Evolutionary conservation across 495 filamentous ascomycete genomes (phyloP), one percentile per base, ranked within the genome.

Genomic region (Lichina pygmaea): DNA sequence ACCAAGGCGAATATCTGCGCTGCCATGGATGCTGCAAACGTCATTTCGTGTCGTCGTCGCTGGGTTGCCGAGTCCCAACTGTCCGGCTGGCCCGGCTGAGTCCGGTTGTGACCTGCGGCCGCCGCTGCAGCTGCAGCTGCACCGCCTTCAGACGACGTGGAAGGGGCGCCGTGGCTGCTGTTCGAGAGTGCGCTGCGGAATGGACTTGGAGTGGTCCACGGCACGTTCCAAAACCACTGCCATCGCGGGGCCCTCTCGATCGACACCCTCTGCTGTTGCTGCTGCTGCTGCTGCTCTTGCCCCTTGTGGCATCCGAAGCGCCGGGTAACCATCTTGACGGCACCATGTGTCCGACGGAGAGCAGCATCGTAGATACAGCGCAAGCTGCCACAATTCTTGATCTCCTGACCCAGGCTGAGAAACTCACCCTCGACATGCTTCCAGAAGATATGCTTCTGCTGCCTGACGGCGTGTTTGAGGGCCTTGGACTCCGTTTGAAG

Each of bases 321-420:
- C 24, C 24, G 24, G 24, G 24, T 24, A 24, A 24, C 24, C 24
- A 24, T 24, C 24, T 24, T 24, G 24, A 4, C 24, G 24, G 24
- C 24, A 24, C 24, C 24, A 24, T 24, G 24, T 31, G 44, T 8
- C 16, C 36, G 46, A 1, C 46, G 46, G 16, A 43, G 6, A 34
- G 33, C 42, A 39, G 33, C 7, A 15, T 33, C 47, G 41, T 53
- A 38, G 31, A 52, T 49, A 44, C 60, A 63, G 10, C 48, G 33
- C 33, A 63, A 24, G 34, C 50, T 58, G 46, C 62, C 57, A 46
- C 60, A 63, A 34, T 57, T 50, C 36, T 57, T 42, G 13, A 62
- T 40, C 30, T 58, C 50, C 38, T 56, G 43, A 34, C 48, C 49
- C 8, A 60, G 49, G 34, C 38, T 47, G 10, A 46, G 40, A 7